phyloP scores from a whole-genome alignment of 2,329 filamentous ascomycete species.

The Scedosporium dehoogii region DNA sequence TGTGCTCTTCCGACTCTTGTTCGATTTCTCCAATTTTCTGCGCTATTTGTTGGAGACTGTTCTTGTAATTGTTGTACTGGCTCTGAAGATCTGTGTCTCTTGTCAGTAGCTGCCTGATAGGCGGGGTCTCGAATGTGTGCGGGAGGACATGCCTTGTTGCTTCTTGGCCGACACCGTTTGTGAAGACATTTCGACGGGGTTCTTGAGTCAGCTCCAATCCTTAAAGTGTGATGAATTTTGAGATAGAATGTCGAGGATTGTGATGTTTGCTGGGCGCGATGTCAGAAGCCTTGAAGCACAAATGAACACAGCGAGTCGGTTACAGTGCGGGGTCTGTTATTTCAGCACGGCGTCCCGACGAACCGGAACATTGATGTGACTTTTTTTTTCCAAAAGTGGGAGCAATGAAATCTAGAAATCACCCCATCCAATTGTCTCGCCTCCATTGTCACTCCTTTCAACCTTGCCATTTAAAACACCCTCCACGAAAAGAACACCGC shows the following conservation, averaged over 20 bases:
- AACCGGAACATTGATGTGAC: not conserved
- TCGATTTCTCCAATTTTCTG: conserved; percentile 97
- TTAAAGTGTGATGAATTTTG: not conserved
- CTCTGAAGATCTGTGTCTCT: conserved; percentile 58
- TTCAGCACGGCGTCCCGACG: not conserved
- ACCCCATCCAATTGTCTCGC: not conserved
- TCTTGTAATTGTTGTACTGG: conserved; percentile 71
- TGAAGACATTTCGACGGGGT: conserved; percentile 31
- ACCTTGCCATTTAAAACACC: not conserved
- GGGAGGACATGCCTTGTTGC: conserved; percentile 53
- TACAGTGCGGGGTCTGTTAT: not conserved
- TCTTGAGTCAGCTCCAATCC: not conserved
- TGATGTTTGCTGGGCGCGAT: not conserved
- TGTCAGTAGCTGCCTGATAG: conserved; percentile 9
- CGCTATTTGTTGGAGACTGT: conserved; percentile 78
- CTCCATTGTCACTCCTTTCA: not conserved
- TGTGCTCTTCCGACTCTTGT: conserved; percentile 95
- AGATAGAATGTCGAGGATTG: not conserved
- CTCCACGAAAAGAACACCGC: not conserved
- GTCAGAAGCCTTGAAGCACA: not conserved
- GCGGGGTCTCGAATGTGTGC: conserved; percentile 1
- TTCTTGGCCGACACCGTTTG: conserved; percentile 52
- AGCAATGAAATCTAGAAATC: not conserved
- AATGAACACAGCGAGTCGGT: conserved; percentile 3
- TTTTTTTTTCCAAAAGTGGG: not conserved